phyloP scores from a whole-genome alignment of 768 basidiomycete genomes.

The Suillus bovinus region DNA sequence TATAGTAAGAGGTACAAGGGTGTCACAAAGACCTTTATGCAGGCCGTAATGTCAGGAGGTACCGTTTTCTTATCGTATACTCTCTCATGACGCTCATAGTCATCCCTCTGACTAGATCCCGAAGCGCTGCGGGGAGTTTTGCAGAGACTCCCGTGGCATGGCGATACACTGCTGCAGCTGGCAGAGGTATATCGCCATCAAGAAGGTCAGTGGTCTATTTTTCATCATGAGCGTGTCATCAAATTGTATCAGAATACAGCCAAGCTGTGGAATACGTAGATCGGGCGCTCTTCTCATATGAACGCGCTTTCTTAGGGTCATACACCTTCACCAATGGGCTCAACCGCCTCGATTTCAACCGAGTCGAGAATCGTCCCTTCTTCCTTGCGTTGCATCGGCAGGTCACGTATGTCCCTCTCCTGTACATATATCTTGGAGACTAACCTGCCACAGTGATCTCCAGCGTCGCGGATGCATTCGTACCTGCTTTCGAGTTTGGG shows the following conservation, averaged over 20 bases:
- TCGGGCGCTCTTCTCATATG: slow-evolving; percentile 91
- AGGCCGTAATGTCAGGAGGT: slow-evolving; percentile 82
- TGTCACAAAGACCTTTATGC: slow-evolving; percentile 78
- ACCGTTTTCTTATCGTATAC: slow-evolving; percentile 23
- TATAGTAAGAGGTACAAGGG: slow-evolving; percentile 85
- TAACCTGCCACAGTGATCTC: slow-evolving; percentile 56
- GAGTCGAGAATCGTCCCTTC: slow-evolving; percentile 90
- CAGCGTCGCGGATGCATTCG: slow-evolving; percentile 87
- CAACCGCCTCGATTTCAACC: slow-evolving; percentile 86
- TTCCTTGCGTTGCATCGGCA: slow-evolving; percentile 87
- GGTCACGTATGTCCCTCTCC: slow-evolving; percentile 56
- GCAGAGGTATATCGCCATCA: slow-evolving; percentile 84
- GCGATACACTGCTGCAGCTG: slow-evolving; percentile 86
- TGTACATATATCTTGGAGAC: background rate
- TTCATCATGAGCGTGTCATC: slow-evolving; percentile 1
- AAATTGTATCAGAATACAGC: slow-evolving; percentile 61
- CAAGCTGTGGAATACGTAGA: slow-evolving; percentile 88
- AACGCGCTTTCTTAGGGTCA: slow-evolving; percentile 82
- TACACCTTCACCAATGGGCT: slow-evolving; percentile 83
- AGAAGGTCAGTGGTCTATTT: slow-evolving; percentile 59
- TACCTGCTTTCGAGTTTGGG: slow-evolving; percentile 89
- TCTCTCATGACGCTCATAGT: slow-evolving; percentile 3
- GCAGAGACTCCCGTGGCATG: slow-evolving; percentile 85
- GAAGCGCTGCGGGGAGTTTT: slow-evolving; percentile 76
- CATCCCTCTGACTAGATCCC: slow-evolving; percentile 52